A percentile compares a stretch with the other conserved stretches of the same genome.
These are phyloP conservation scores for Wickerhamiella pararugosa DNA, from an alignment of 1,139 yeast species.

Conservation along the genomic window DNA sequence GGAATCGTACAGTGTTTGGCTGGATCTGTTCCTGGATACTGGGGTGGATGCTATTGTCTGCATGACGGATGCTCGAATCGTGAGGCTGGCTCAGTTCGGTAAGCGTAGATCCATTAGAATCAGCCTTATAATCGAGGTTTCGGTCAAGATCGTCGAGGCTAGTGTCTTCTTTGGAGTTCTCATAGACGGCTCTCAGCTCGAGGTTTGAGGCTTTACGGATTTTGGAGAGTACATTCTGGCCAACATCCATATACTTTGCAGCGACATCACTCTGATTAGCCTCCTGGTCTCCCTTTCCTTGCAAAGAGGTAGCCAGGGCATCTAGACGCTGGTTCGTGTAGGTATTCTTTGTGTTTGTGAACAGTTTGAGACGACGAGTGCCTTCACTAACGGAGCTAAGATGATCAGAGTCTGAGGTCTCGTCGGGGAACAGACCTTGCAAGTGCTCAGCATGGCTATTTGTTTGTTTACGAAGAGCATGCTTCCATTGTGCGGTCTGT, in stretches of 20 bases:
- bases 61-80: background rate
- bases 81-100: slow-evolving; percentile 7
- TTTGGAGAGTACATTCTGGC: slow-evolving; percentile 11
- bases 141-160: slow-evolving; percentile 14
- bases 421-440: slow-evolving; percentile 3
- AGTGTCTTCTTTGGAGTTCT: slow-evolving; percentile 9
- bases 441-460: slow-evolving; percentile 7
- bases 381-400: slow-evolving; percentile 2
- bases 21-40: background rate
- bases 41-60: background rate
- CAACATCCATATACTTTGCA: slow-evolving; percentile 8
- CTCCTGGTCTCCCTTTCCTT: slow-evolving; percentile 5
- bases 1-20: background rate
- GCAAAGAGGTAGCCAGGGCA: slow-evolving; percentile 8
- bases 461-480: slow-evolving; percentile 9
- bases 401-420: background rate
- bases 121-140: slow-evolving; percentile 11
- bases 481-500: slow-evolving; percentile 14
- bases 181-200: slow-evolving; percentile 3
- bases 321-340: slow-evolving; percentile 8
- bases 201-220: slow-evolving; percentile 12
- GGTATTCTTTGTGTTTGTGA: slow-evolving; percentile 7
- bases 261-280: slow-evolving; percentile 5
- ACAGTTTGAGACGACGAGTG: slow-evolving; percentile 8
- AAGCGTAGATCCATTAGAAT: slow-evolving; percentile 11